These are phyloP conservation scores for Clavispora fructus DNA, from an alignment of 805 yeast genomes.

Conservation along the genomic window DNA sequence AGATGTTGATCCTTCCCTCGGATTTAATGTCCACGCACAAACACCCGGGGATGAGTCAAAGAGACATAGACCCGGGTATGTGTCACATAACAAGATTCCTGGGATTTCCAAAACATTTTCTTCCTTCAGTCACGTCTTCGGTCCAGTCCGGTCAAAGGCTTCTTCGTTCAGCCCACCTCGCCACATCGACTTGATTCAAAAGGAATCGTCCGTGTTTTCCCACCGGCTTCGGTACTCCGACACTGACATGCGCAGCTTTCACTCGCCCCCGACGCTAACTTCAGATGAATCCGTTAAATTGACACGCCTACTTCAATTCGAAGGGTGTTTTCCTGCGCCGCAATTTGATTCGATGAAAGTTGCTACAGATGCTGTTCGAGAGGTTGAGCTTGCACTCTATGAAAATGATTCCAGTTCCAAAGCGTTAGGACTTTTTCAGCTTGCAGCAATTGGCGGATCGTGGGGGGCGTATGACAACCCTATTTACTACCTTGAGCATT, in stretches of 20 bases:
- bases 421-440: conserved; percentile 8
- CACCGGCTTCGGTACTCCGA: background rate
- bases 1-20: background rate
- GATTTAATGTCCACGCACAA: background rate
- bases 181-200: background rate
- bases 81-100: background rate
- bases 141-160: background rate
- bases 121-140: background rate
- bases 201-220: background rate
- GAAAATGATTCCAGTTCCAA: background rate
- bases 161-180: background rate
- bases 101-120: background rate
- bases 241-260: background rate
- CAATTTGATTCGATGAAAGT: background rate
- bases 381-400: background rate
- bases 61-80: no score
- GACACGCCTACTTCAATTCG: background rate
- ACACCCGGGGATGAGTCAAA: background rate
- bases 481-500: conserved; percentile 7
- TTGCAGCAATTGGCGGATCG: conserved; percentile 6
- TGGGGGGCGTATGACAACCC: conserved; percentile 5
- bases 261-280: no score
- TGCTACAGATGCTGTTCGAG: background rate
- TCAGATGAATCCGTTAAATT: background rate
- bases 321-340: background rate